Percentiles rank a stretch among this genome's conserved stretches.
phyloP scores from a whole-genome alignment of 1,284 basidiomycete genomes.

The Stereum hirsutum region DNA sequence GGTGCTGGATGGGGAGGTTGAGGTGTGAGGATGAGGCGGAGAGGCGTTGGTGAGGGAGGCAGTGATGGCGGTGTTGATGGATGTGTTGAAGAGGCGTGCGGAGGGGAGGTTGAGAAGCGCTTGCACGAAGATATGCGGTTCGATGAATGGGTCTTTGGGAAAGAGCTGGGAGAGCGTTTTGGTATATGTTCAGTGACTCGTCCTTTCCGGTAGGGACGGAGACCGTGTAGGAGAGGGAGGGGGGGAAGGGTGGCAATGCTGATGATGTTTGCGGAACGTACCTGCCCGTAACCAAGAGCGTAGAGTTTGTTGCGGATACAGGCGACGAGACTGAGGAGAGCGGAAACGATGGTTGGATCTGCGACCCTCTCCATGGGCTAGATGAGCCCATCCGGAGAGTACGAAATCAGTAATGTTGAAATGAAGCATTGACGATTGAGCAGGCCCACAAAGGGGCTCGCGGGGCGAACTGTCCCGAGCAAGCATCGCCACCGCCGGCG shows the following conservation, averaged over 20 bases:
- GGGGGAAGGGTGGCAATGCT: background rate
- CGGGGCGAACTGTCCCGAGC: no score
- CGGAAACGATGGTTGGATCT: slow-evolving; percentile 61
- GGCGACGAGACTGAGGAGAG: slow-evolving; percentile 59
- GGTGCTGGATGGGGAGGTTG: slow-evolving; percentile 15
- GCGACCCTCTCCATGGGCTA: slow-evolving; percentile 63
- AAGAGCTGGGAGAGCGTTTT: slow-evolving; percentile 32
- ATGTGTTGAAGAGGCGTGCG: slow-evolving; percentile 12
- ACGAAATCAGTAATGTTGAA: no score
- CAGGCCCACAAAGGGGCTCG: no score
- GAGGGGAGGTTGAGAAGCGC: slow-evolving; percentile 17
- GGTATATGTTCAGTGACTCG: no score
- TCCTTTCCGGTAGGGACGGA: slow-evolving; percentile 2
- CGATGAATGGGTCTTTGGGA: slow-evolving; percentile 70
- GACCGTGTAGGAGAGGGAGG: slow-evolving; percentile 1
- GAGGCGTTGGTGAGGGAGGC: background rate
- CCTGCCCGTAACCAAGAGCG: slow-evolving; percentile 35
- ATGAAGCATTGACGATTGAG: no score
- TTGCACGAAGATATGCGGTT: slow-evolving; percentile 42
- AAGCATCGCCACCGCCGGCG: no score
- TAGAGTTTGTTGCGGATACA: slow-evolving; percentile 59
- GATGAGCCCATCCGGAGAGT: no score
- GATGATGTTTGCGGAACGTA: slow-evolving; percentile 16
- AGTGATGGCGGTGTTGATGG: background rate
- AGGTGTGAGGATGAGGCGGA: slow-evolving; percentile 19